phyloP scores from a whole-genome alignment of 129 eudicot genomes.

The Pulicaria dysenterica region DNA sequence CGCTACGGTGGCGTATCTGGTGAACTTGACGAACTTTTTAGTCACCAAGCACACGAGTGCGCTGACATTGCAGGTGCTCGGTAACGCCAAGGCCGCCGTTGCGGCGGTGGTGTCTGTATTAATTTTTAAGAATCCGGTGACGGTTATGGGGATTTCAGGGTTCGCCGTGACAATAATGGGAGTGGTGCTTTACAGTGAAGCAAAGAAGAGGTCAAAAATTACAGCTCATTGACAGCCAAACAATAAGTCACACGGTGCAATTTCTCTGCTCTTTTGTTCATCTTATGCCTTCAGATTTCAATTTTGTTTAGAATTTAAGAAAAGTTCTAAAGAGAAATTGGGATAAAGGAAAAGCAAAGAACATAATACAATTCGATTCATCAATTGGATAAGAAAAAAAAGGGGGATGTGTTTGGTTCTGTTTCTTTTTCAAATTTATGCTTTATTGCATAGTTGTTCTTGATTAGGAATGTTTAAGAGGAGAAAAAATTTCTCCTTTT shows the following conservation, averaged over 20 bases:
- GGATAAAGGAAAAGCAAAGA: conserved; percentile 35
- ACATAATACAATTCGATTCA: conserved; percentile 46
- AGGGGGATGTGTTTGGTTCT: conserved; percentile 23
- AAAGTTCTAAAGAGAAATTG: conserved; percentile 21
- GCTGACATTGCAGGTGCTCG: conserved; percentile 75
- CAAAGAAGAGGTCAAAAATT: conserved; percentile 66
- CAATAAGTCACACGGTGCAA: conserved; percentile 33
- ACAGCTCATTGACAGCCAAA: conserved; percentile 61
- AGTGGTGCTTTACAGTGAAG: conserved; percentile 85
- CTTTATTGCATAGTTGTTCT: conserved; percentile 36
- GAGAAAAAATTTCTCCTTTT: conserved; percentile 24
- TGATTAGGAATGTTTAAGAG: conserved; percentile 29
- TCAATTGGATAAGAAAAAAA: conserved; percentile 26
- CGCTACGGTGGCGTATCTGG: conserved; percentile 82
- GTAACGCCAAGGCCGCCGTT: conserved; percentile 78
- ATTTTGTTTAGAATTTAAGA: conserved; percentile 21
- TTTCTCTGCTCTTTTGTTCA: conserved; percentile 38
- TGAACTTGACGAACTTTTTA: conserved; percentile 69
- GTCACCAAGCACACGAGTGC: conserved; percentile 86
- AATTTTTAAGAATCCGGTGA: conserved; percentile 84
- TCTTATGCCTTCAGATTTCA: conserved; percentile 26
- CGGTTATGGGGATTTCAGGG: conserved; percentile 78
- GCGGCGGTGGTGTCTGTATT: conserved; percentile 80
- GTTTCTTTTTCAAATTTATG: conserved; percentile 34
- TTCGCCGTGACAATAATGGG: conserved; percentile 78